Evolutionary conservation across 768 basidiomycete species (phyloP).

Genomic region (Lentinula raphanica): DNA sequence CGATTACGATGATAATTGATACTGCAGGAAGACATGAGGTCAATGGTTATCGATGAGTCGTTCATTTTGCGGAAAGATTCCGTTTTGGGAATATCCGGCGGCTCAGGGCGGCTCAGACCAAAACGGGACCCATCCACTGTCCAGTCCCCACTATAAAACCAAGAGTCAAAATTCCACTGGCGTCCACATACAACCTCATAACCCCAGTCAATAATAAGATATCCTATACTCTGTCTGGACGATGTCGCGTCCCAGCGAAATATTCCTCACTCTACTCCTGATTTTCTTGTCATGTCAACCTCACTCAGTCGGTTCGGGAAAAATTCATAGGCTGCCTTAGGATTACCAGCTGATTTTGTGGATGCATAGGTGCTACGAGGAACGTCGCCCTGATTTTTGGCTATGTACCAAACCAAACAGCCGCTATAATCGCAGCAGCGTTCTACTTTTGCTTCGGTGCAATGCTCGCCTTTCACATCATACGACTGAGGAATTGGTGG

Average conservation of each 20-base stretch:
- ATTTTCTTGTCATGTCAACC: background rate
- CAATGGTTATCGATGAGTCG: too few species aligned
- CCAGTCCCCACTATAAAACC: background rate
- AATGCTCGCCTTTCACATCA: slow-evolving; percentile 16
- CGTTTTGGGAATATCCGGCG: background rate
- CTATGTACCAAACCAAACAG: slow-evolving; percentile 19
- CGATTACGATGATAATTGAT: too few species aligned
- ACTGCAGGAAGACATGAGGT: too few species aligned
- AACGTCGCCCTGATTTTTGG: slow-evolving; percentile 3
- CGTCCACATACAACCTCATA: too few species aligned
- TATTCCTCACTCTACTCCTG: background rate
- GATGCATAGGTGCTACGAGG: background rate
- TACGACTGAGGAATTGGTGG: slow-evolving; percentile 22
- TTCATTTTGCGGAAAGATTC: background rate
- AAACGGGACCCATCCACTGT: background rate
- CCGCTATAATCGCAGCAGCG: slow-evolving; percentile 17
- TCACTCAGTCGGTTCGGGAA: background rate
- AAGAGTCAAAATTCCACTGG: background rate
- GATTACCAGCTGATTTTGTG: background rate
- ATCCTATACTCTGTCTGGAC: too few species aligned
- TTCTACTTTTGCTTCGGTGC: slow-evolving; percentile 15
- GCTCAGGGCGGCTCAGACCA: background rate
- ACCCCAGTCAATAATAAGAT: too few species aligned
- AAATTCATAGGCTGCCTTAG: background rate
- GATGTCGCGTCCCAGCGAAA: background rate